phyloP scores from a whole-genome alignment of 306 rosid genomes.

The Malus sieversii region DNA sequence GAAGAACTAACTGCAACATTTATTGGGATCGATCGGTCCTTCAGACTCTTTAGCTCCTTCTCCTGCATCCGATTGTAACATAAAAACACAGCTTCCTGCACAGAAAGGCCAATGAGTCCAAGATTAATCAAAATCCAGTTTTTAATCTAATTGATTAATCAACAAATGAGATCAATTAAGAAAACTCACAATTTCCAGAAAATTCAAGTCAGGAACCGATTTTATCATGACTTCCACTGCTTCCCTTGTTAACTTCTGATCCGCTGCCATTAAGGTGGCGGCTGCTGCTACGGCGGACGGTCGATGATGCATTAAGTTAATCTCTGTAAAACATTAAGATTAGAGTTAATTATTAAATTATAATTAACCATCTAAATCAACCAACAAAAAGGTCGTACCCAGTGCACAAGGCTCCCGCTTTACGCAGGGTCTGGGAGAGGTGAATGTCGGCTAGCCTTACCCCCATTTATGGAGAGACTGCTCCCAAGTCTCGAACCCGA shows the following conservation, averaged over 20 bases:
- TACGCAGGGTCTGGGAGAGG: too few species aligned
- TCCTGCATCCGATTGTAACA: slow-evolving; percentile 48
- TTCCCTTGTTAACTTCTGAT: slow-evolving; percentile 38
- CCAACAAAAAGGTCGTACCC: too few species aligned
- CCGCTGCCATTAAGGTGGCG: slow-evolving; percentile 54
- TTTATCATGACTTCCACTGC: slow-evolving; percentile 46
- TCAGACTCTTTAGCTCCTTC: slow-evolving; percentile 1
- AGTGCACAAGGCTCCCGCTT: too few species aligned
- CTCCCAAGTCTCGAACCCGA: too few species aligned
- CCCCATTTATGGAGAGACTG: too few species aligned
- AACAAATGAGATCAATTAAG: not conserved
- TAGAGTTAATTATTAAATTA: not conserved
- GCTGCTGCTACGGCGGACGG: slow-evolving; percentile 77
- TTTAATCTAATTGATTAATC: not conserved
- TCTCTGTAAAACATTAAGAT: slow-evolving; percentile 36
- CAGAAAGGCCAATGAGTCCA: not conserved
- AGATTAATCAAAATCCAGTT: not conserved
- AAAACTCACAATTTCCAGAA: slow-evolving; percentile 49
- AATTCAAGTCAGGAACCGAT: slow-evolving; percentile 36
- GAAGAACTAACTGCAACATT: slow-evolving; percentile 24
- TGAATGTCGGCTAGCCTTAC: too few species aligned
- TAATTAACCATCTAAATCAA: not conserved
- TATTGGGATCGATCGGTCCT: slow-evolving; percentile 20
- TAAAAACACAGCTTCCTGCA: slow-evolving; percentile 50
- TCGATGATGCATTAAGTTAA: slow-evolving; percentile 45